Evolutionary conservation across 116 monocot genomes (phyloP), one percentile per base, ranked within the genome.

Genomic region (Cymodocea nodosa): DNA sequence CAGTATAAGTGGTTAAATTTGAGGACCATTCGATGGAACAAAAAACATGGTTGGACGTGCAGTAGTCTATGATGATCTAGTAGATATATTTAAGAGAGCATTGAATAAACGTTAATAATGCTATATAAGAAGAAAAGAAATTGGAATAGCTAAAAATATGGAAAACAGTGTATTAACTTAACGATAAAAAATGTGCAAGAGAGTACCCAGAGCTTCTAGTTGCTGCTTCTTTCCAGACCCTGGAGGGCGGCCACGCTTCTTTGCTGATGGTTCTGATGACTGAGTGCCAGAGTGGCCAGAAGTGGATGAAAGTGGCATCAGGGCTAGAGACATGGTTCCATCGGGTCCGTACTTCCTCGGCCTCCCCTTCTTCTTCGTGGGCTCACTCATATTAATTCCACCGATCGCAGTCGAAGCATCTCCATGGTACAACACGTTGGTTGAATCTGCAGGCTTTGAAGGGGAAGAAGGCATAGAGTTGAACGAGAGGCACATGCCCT

Each of bases 261-360:
- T 94, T n/a, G 63, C 53, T 7, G 50, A 48, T 9, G 76, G 68
- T 5, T 84, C 80, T 1, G 85, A 78, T 52, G 65, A 59, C 18
- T 70, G 75, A 19, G 50, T 52, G 54, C 56, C 73, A 2, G 83
- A 65, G 53, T 71, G 63, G 15, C 74, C 81, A 17, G 80, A 71
- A 50, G 80, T 11, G 4, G 79, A 63, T 34, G 82, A 66, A 51
- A 59, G 60, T 1, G 89, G 76, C 7, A 64, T 71, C 35, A 94
- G 68, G 22, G 60, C 77, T 64, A 86, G 37, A 18, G 82, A 62
- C 84, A 86, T 81, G 68, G 52, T 76, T 19, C 84, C 86, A 71
- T 89, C 89, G 0, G 84, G 84, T 17, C 86, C 89, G 62, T 94
- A 94, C 53, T 94, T 94, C 56, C 94, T 86, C n/a, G 94, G 94